Percentiles rank a stretch among this genome's conserved stretches.
These are phyloP conservation scores for Fusarium sp. DNA, from an alignment of 2,329 filamentous ascomycete species.

Conservation along the genomic window DNA sequence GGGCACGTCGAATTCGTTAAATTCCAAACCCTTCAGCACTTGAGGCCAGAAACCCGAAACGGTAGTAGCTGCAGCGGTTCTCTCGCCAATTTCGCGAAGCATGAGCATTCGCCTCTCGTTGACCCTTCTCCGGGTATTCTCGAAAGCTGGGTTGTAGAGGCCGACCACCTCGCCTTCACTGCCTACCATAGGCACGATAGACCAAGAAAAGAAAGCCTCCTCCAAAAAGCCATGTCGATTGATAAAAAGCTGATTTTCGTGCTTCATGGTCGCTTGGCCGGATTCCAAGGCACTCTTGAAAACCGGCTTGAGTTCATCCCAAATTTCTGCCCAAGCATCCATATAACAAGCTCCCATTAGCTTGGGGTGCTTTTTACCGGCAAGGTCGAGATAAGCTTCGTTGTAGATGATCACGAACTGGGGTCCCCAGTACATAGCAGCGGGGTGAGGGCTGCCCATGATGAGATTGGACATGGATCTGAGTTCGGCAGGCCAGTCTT, in stretches of 20 bases:
- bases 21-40: conserved; percentile 76
- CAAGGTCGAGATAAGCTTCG: conserved; percentile 77
- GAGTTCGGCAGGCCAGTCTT: conserved; percentile 78
- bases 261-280: conserved; percentile 86
- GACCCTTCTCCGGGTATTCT: conserved; percentile 83
- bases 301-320: conserved; percentile 76
- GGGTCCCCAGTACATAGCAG: conserved; percentile 83
- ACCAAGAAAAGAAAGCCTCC: conserved; percentile 88
- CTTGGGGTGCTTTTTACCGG: conserved; percentile 80
- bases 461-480: conserved; percentile 85
- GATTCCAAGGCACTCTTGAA: conserved; percentile 76
- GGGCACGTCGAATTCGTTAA: conserved; percentile 81
- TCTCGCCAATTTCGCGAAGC: conserved; percentile 81
- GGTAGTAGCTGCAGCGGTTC: conserved; percentile 78
- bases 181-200: conserved; percentile 81
- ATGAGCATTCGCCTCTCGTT: conserved; percentile 85
- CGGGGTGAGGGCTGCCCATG: conserved; percentile 82
- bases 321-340: conserved; percentile 80
- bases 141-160: conserved; percentile 84
- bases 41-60: conserved; percentile 80
- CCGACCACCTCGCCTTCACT: conserved; percentile 80
- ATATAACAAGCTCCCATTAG: conserved; percentile 81
- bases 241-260: conserved; percentile 83
- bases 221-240: conserved; percentile 77
- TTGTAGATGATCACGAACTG: conserved; percentile 79